A percentile compares a stretch with the other conserved stretches of the same genome.
Conservation (phyloP, 257 asterid genomes). For the Capsicum pubescens region DNA sequence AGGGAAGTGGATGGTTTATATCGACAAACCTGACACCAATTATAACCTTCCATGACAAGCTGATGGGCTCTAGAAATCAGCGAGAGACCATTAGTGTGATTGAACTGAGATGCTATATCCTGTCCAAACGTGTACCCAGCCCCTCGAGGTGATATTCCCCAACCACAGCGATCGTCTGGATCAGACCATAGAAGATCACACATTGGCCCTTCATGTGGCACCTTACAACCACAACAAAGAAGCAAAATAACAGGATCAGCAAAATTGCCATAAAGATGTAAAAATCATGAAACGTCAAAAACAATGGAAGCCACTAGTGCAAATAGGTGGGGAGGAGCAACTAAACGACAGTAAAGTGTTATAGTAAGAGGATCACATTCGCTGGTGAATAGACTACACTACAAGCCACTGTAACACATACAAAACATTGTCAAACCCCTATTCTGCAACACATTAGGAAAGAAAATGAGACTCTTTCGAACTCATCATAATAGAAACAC, state of each 20-base stretch:
- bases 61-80: constrained; percentile 98
- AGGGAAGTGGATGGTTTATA: neutral
- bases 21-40: constrained; percentile 93
- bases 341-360: neutral
- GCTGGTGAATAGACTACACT: neutral
- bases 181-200: constrained; percentile 99
- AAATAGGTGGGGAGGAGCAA: neutral
- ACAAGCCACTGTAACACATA: neutral
- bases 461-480: neutral
- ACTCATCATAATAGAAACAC: neutral
- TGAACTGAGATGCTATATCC: constrained; percentile 91
- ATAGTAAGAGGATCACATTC: neutral
- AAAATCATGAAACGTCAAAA: constrained; percentile 7
- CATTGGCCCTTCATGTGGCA: constrained; percentile 99
- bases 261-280: neutral
- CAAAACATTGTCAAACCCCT: neutral
- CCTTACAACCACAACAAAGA: constrained; percentile 51
- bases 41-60: constrained; percentile 98
- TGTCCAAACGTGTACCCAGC: constrained; percentile 98
- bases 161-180: constrained; percentile 95
- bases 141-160: constrained; percentile 99
- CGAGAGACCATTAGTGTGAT: constrained; percentile 92
- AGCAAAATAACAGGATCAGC: neutral
- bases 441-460: neutral
- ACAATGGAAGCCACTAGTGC: neutral